A percentile compares a stretch with the other conserved stretches of the same genome.
Evolutionary conservation across 2,329 filamentous ascomycete genomes (phyloP).

Genomic region (Colletotrichum liriopes): DNA sequence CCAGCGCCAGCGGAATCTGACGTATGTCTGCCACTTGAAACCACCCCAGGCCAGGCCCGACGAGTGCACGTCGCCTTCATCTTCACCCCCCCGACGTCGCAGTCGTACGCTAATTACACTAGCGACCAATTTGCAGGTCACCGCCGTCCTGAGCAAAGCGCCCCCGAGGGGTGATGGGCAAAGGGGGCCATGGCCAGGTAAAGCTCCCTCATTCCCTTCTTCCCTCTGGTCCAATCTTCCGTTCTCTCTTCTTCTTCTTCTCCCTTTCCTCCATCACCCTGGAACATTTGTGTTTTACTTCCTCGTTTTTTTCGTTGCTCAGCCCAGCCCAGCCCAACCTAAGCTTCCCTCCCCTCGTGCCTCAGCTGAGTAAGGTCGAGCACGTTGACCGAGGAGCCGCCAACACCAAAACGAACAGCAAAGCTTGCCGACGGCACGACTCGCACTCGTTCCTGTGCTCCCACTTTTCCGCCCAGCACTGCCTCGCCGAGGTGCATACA

Average conservation of each 20-base stretch:
- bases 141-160: not conserved
- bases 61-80: not conserved
- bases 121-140: not conserved
- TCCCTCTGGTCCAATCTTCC: not conserved
- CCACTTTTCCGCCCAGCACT: conserved; percentile 40
- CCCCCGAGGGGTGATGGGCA: not conserved
- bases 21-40: conserved; percentile 22
- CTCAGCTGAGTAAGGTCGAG: conserved; percentile 1
- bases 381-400: not conserved
- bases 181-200: conserved; percentile 3
- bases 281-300: too few relatives aligned
- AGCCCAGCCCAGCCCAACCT: not conserved
- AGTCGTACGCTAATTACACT: not conserved
- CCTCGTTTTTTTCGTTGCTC: not conserved
- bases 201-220: not conserved
- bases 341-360: not conserved
- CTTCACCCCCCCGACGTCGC: not conserved
- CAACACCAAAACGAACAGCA: not conserved
- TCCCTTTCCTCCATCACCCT: not conserved
- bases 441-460: conserved; percentile 28
- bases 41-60: not conserved
- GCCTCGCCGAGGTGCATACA: conserved; percentile 34
- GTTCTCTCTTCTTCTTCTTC: not conserved
- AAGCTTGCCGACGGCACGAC: conserved; percentile 21
- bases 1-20: conserved; percentile 12